Base-by-base conservation (phyloP, 371 early-diverging fungal genomes). In the Circinella minor region DNA sequence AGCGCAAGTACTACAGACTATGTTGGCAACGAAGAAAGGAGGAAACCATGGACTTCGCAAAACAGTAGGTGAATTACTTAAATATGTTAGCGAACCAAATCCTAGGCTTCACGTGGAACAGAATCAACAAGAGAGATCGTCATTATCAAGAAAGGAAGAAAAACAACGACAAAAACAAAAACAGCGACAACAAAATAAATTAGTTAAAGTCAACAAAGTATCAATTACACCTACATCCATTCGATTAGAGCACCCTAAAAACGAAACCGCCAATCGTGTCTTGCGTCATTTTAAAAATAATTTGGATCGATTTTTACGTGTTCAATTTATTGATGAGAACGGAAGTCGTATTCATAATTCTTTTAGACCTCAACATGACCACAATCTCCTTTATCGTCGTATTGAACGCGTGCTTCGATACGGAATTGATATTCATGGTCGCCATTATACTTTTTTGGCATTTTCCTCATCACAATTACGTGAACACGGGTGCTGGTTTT, bases 401-500 rank as follows among this genome's bases (percentile, higher is more conserved):
- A 78, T 89, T 36, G 85, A 79, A 60, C 63, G 74, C 1, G 69
- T 84, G 0, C 63, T 93, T 11, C 63, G 71, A 5, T 60, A 78
- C n/a, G 93, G 93, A 7, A 72, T 93, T 34, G 70, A 68, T 36
- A 76, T 91, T 88, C 7, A 68, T 79, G 8, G 78, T 86, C 51
- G 51, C 1, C 77, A 74, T 4, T 93, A 89, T 68, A 85, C 89
- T n/a, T 93, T 92, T 69, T 61, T 94, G 27, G 92, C 91, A 6
- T 86, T 88, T 59, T 91, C 91, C 0, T 77, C 81, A 4, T 85
- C 86, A 4, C 90, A 92, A 61, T 65, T 94, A 27, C 80, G 85
- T 14, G 81, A 80, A n/a, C 90, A 92, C 63, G 79, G 82, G 17
- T 91, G 91, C 14, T 95, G 93, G 94, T 93, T 92, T 74, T 88